phyloP scores from a whole-genome alignment of 208 protist genomes.

The Leishmania turanica region DNA sequence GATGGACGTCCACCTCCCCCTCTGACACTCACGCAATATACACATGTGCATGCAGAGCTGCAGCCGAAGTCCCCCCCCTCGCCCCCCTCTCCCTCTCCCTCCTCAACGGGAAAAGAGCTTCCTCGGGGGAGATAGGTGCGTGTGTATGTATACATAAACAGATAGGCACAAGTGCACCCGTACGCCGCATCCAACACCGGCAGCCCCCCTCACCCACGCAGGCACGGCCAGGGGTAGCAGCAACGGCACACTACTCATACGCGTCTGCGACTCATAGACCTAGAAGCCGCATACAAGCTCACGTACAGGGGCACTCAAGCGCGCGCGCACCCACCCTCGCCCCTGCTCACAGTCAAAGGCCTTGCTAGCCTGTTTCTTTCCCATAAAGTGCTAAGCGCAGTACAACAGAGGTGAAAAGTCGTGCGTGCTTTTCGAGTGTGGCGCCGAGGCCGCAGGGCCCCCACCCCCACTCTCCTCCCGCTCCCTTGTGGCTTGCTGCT shows the following conservation, averaged over 20 bases:
- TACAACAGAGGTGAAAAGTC: not conserved
- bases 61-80: not conserved
- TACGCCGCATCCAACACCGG: not conserved
- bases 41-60: not conserved
- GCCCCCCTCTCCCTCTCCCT: not conserved
- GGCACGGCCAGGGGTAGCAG: not conserved
- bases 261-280: not conserved
- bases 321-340: not conserved
- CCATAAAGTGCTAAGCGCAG: no score
- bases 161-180: not conserved
- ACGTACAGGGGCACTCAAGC: not conserved
- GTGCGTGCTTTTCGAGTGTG: not conserved
- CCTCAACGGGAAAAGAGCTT: not conserved
- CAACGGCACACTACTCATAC: not conserved
- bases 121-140: not conserved
- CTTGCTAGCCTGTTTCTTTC: no score
- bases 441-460: not conserved
- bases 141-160: not conserved
- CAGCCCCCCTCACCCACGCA: not conserved
- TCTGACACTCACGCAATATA: not conserved
- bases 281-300: not conserved
- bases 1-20: not conserved
- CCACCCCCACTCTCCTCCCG: not conserved
- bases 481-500: not conserved
- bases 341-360: not conserved